Evolutionary conservation across 176 grass and related monocot species (phyloP).

Genomic region (Tillandsia leiboldiana): DNA sequence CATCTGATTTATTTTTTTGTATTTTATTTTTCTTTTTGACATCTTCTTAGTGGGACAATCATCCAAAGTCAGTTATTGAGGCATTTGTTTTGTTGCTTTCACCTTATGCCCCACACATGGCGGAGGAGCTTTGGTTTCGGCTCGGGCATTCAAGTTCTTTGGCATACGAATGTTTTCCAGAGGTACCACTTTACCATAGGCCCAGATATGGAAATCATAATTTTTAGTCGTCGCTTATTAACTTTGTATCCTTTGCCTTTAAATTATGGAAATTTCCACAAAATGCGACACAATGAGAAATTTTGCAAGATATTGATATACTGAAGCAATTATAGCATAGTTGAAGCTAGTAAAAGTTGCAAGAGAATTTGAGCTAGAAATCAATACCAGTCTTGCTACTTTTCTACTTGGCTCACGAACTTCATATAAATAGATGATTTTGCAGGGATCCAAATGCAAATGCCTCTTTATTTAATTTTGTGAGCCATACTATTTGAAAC

Average conservation of each 20-base stretch:
- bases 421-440: background rate
- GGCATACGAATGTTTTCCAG: slow-evolving; percentile 71
- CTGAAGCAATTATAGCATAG: background rate
- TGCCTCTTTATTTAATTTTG: no score
- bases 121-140: slow-evolving; percentile 89
- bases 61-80: slow-evolving; percentile 51
- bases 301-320: background rate
- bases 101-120: slow-evolving; percentile 85
- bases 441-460: no score
- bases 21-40: background rate
- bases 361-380: background rate
- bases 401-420: background rate
- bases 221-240: background rate
- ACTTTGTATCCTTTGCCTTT: background rate
- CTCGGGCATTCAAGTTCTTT: slow-evolving; percentile 60
- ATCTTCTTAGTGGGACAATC: slow-evolving; percentile 65
- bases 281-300: background rate
- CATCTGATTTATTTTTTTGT: no score
- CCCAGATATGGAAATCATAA: background rate
- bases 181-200: slow-evolving; percentile 38
- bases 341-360: background rate
- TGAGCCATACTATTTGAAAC: background rate
- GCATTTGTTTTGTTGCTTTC: slow-evolving; percentile 74
- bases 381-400: background rate
- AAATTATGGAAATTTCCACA: background rate